Conservation (phyloP, 1,284 basidiomycete species). For the Rhodotorula sp. region DNA sequence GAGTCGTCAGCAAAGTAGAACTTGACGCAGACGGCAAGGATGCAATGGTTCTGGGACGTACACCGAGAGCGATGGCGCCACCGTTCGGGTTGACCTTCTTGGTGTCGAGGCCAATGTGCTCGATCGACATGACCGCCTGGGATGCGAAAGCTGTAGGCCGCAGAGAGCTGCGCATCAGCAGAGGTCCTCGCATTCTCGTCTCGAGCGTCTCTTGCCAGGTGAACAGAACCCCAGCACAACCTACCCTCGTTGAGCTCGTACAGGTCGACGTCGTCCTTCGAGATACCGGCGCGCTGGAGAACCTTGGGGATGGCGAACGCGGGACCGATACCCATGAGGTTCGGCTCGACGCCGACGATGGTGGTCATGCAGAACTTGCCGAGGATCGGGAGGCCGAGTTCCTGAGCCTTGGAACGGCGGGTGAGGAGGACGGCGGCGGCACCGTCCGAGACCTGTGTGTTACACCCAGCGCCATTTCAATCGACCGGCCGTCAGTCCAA, state of each 20-base stretch:
- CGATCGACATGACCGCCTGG: constrained; percentile 59
- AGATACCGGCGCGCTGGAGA: constrained; percentile 70
- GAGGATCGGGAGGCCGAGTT: constrained; percentile 82
- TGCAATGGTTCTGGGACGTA: constrained; percentile 6
- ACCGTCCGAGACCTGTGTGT: constrained; percentile 74
- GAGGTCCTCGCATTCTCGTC: too few species aligned
- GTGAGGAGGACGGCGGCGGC: constrained; percentile 91
- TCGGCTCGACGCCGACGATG: constrained; percentile 65
- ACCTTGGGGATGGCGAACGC: constrained; percentile 79
- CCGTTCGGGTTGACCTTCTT: constrained; percentile 55
- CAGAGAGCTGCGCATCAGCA: too few species aligned
- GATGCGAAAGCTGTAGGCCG: constrained; percentile 49
- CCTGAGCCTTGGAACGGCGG: constrained; percentile 79
- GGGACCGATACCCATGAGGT: constrained; percentile 84
- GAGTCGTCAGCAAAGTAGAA: background rate
- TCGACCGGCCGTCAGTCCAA: background rate
- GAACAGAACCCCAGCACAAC: constrained; percentile 43
- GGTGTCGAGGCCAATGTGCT: constrained; percentile 51
- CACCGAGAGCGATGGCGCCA: constrained; percentile 57
- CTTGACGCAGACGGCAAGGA: background rate
- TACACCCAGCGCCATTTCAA: constrained; percentile 14
- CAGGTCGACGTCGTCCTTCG: constrained; percentile 75
- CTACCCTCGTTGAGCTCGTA: constrained; percentile 78
- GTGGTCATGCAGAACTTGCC: constrained; percentile 84
- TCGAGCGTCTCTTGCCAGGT: too few species aligned